These are phyloP conservation scores for Pleurostoma richardsiae DNA, from an alignment of 2,329 filamentous ascomycete genomes.

Conservation along the genomic window DNA sequence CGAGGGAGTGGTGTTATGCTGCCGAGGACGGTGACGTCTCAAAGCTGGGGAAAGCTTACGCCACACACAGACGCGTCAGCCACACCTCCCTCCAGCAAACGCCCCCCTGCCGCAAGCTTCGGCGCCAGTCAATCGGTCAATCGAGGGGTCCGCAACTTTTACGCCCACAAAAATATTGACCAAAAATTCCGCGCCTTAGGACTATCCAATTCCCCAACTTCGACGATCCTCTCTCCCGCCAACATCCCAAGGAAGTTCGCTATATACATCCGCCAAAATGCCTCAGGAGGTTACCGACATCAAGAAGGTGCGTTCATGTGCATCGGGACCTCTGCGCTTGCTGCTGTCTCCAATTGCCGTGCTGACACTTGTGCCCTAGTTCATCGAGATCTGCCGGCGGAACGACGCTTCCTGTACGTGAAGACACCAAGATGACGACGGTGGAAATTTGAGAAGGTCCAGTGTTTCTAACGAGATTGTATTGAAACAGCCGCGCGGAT, in stretches of 20 bases:
- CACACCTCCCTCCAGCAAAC: background rate
- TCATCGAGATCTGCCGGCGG: constrained; percentile 99
- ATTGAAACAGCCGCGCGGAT: constrained; percentile 67
- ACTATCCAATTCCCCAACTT: background rate
- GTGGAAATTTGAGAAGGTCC: constrained; percentile 8
- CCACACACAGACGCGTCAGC: background rate
- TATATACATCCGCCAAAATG: constrained; percentile 68
- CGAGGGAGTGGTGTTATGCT: too few species aligned
- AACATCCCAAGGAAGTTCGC: constrained; percentile 12
- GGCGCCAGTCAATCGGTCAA: too few species aligned
- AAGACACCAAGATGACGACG: constrained; percentile 6
- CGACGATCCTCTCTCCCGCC: constrained; percentile 11
- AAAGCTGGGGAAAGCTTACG: background rate
- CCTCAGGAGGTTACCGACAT: constrained; percentile 97
- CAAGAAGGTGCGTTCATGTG: constrained; percentile 61
- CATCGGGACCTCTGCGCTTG: too few species aligned
- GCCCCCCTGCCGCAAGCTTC: too few species aligned
- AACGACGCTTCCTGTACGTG: constrained; percentile 98
- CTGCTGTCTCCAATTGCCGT: background rate
- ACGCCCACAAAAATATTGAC: constrained; percentile 8
- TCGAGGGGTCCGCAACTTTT: background rate
- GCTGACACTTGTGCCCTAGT: constrained; percentile 46
- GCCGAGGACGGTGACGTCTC: background rate
- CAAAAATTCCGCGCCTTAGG: constrained; percentile 5
- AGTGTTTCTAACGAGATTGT: constrained; percentile 8